These are phyloP conservation scores for Pseudocercospora crystallina DNA, from an alignment of 2,329 filamentous ascomycete species.

Conservation along the genomic window DNA sequence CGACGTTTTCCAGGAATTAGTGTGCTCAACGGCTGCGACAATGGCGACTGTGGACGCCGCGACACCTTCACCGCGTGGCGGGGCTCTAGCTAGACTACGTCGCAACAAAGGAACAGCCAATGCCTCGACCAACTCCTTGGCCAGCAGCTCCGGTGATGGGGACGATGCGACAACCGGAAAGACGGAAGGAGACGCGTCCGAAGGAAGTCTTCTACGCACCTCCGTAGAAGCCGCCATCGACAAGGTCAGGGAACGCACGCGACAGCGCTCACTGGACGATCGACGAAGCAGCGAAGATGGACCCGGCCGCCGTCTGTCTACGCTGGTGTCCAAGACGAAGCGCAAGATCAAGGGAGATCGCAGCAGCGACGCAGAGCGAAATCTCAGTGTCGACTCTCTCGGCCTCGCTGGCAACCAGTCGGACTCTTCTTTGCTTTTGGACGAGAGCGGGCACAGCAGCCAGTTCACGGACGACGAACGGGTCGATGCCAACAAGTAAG, in stretches of 20 bases:
- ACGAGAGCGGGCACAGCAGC: slow-evolving; percentile 49
- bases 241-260: slow-evolving; percentile 38
- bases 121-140: slow-evolving; percentile 32
- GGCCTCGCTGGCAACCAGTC: slow-evolving; percentile 26
- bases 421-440: slow-evolving; percentile 38
- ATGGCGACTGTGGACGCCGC: no score
- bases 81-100: slow-evolving; percentile 29
- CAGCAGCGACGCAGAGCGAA: slow-evolving; percentile 18
- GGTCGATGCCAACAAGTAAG: slow-evolving; percentile 45
- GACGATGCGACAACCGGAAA: slow-evolving; percentile 17
- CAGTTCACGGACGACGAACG: slow-evolving; percentile 51
- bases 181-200: slow-evolving; percentile 17
- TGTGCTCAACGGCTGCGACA: no score
- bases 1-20: no score
- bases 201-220: slow-evolving; percentile 28
- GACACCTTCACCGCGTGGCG: no score
- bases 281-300: slow-evolving; percentile 40
- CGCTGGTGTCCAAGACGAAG: slow-evolving; percentile 40
- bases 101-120: slow-evolving; percentile 28
- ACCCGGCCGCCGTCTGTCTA: slow-evolving; percentile 50
- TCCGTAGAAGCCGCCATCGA: slow-evolving; percentile 43
- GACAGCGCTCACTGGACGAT: slow-evolving; percentile 41
- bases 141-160: slow-evolving; percentile 26
- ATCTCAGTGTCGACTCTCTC: slow-evolving; percentile 38
- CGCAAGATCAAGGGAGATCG: slow-evolving; percentile 24